Conservation (phyloP, 805 yeast genomes). For the Pichia eremophila region DNA sequence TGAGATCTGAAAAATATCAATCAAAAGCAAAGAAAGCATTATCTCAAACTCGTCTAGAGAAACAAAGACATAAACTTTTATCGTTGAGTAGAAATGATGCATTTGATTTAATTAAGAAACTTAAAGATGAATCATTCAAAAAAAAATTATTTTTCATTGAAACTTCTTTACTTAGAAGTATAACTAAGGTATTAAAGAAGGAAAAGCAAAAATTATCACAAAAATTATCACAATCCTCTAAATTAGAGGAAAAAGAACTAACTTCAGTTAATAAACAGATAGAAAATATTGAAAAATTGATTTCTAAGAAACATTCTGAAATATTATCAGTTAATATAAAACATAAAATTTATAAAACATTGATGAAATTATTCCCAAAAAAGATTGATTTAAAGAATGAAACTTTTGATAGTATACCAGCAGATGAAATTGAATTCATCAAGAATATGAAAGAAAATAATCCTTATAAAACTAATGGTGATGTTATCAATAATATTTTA, state of each 20-base stretch:
- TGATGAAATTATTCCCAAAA: constrained; percentile 8
- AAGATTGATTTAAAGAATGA: constrained; percentile 8
- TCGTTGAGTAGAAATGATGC: constrained; percentile 33
- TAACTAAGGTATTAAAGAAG: constrained; percentile 29
- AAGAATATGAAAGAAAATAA: constrained; percentile 22
- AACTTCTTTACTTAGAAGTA: constrained; percentile 30
- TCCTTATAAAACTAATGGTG: constrained; percentile 34
- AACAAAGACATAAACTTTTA: constrained; percentile 29
- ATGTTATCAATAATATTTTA: constrained; percentile 35
- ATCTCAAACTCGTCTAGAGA: background rate
- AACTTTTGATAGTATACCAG: background rate
- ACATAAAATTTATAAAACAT: constrained; percentile 15
- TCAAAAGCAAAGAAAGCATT: background rate
- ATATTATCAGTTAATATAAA: constrained; percentile 7
- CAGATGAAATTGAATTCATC: constrained; percentile 18
- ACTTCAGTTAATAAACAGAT: background rate
- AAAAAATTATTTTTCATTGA: constrained; percentile 34
- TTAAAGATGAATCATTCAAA: constrained; percentile 36
- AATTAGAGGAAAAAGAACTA: background rate
- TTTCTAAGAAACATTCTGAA: background rate
- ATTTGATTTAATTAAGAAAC: constrained; percentile 31
- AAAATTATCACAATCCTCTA: background rate
- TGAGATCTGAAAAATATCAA: constrained; percentile 31
- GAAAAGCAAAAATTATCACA: constrained; percentile 5
- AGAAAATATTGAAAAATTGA: constrained; percentile 2